phyloP scores from a whole-genome alignment of 306 rosid species.

The Rosa lucieae region DNA sequence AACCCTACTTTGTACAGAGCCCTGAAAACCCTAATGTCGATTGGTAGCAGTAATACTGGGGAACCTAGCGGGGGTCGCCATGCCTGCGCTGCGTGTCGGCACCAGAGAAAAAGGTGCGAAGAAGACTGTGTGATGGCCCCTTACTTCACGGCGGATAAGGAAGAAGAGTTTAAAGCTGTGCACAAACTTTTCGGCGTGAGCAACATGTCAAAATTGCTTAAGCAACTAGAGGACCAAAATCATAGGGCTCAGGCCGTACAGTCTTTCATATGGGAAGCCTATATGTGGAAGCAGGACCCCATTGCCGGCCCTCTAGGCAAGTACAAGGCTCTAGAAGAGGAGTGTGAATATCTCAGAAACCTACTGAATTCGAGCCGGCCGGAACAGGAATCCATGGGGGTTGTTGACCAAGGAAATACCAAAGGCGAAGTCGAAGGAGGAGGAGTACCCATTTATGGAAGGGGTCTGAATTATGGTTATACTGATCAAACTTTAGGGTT shows the following conservation, averaged over 20 bases:
- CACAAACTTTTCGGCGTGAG: constrained; percentile 18
- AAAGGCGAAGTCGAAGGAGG: neutral
- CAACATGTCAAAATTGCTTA: constrained; percentile 16
- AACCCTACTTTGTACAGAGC: neutral
- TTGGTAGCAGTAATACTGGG: neutral
- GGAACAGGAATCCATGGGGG: neutral
- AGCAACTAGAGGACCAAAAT: neutral
- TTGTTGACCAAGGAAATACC: neutral
- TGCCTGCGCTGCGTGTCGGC: constrained; percentile 28
- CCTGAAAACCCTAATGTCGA: constrained; percentile 5
- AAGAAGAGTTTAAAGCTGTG: constrained; percentile 2
- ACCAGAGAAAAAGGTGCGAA: constrained; percentile 28
- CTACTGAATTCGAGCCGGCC: neutral
- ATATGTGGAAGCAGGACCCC: constrained; percentile 8
- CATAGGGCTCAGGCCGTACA: neutral
- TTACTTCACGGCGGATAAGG: constrained; percentile 15
- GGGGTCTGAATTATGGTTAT: constrained; percentile 2
- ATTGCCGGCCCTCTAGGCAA: constrained; percentile 18
- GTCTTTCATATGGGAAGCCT: constrained; percentile 34
- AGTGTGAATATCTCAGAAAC: constrained; percentile 7
- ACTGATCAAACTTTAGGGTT: constrained; percentile 1
- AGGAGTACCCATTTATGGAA: neutral
- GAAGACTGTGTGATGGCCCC: constrained; percentile 17
- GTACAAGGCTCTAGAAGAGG: neutral
- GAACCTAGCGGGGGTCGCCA: neutral